Base-by-base conservation (phyloP, 352 stramenopile genomes). In the Blastocystis sp. region DNA sequence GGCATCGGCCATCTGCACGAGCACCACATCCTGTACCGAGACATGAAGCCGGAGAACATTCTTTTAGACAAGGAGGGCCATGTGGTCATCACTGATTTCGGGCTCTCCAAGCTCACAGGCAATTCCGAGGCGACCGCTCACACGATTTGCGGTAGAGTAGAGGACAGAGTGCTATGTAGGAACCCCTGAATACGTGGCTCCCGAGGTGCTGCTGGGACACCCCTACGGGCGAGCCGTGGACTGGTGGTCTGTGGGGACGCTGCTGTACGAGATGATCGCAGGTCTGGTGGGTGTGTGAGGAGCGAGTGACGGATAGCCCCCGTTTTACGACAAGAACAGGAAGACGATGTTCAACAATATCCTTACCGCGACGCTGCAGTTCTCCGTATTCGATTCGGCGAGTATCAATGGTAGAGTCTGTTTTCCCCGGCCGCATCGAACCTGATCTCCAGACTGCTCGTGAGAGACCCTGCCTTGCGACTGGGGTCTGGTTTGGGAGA, bases 11-110 rank as follows among this genome's bases (percentile, higher is more conserved):
- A 98, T 70, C 91, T 98, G 53, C 95, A 98, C 92, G 95, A 94
- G 50, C 92, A 96, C 5, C 94, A 94, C 65, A 94, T 98, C 75
- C 93, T 98, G n/a, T 98, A 98, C 91, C 92, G 95, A n/a, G 96
- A 98, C 91, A 92, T 98, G 41, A 98, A 98, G 90, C 95, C 95
- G 0, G 95, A 98, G 90, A 98, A 98, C 91, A 97, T 98, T 68
- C 64, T 98, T 50, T 92, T 98, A 6, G 95, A 98, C 88, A 93
- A 95, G 75, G 93, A 96, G 91, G 95, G 95, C 0, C 93, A 97
- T 91, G 94, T 96, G 87, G 95, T 95, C 91, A 94, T 98, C 54
- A 94, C 94, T 0, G 95, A 98, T 91, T 98, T 98, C 92, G 95
- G 95, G 11, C 91, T 98, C 8, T 94, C 94, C 56, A 98, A 97